phyloP scores from a whole-genome alignment of 2,329 filamentous ascomycete genomes.

The Geosmithia flava region DNA sequence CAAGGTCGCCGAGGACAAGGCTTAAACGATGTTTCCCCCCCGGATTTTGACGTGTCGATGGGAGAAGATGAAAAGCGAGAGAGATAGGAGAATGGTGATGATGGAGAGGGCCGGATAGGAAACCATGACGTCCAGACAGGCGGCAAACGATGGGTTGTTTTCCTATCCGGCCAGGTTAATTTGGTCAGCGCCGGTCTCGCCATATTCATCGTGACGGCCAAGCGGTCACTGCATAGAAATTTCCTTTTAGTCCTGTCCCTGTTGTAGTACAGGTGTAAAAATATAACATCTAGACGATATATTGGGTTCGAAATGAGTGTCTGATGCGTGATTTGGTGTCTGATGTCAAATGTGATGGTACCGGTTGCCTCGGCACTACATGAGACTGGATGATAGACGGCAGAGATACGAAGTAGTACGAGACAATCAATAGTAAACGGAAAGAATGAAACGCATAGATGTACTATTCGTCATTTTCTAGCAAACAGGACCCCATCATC shows the following conservation, averaged over 20 bases:
- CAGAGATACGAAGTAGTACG: too few species aligned
- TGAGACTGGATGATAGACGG: too few species aligned
- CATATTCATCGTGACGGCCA: constrained; percentile 26
- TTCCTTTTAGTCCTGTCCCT: constrained; percentile 30
- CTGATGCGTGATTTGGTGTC: background rate
- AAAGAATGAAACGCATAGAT: too few species aligned
- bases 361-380: background rate
- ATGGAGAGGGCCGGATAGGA: background rate
- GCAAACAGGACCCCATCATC: too few species aligned
- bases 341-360: background rate
- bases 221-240: constrained; percentile 35
- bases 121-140: background rate
- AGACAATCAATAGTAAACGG: too few species aligned
- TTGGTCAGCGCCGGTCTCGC: constrained; percentile 9
- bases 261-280: constrained; percentile 38
- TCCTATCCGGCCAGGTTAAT: background rate
- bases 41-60: background rate
- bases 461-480: too few species aligned
- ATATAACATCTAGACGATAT: constrained; percentile 35
- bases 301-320: background rate
- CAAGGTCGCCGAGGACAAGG: constrained; percentile 42
- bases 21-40: constrained; percentile 20
- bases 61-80: background rate
- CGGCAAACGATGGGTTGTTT: background rate
- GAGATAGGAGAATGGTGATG: background rate